Conservation (phyloP, 257 asterid genomes). For the Phtheirospermum japonicum region DNA sequence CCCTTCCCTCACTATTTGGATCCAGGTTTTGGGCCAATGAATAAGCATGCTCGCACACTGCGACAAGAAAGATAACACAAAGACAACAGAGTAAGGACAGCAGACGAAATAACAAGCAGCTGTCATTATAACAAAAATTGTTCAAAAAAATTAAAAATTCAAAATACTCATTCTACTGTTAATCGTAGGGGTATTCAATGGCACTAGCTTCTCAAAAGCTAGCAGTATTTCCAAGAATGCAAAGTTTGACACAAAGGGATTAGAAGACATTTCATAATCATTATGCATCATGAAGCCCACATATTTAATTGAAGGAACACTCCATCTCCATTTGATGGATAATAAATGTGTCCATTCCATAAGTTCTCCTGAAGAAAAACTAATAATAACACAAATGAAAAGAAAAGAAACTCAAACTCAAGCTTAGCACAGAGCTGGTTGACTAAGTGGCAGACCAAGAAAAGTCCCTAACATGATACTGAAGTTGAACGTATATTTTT, state of each 20-base stretch:
- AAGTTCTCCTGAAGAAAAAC: conserved; percentile 14
- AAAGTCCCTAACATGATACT: not conserved
- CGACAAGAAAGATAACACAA: conserved; percentile 26
- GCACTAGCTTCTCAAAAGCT: conserved; percentile 13
- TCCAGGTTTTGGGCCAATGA: conserved; percentile 96
- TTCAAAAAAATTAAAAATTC: not conserved
- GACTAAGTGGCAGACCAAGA: not conserved
- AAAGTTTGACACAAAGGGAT: conserved; percentile 12
- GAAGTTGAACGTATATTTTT: conserved; percentile 7
- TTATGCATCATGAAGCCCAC: not conserved
- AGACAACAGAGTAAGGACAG: conserved; percentile 19
- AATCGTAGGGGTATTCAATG: conserved; percentile 9
- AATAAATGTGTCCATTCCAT: conserved; percentile 9
- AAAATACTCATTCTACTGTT: conserved; percentile 11
- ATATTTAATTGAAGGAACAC: not conserved
- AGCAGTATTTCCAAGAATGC: conserved; percentile 26
- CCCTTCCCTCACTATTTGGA: conserved; percentile 99
- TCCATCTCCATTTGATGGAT: conserved; percentile 23
- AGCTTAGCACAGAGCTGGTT: not conserved
- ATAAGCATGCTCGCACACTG: conserved; percentile 99
- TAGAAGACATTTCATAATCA: conserved; percentile 7
- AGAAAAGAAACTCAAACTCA: conserved; percentile 2
- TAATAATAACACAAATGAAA: conserved; percentile 6
- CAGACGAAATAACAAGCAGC: conserved; percentile 18
- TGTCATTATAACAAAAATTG: not conserved